These are phyloP conservation scores for Cryphonectria parasitica DNA, from an alignment of 2,329 filamentous ascomycete genomes.

Conservation along the genomic window DNA sequence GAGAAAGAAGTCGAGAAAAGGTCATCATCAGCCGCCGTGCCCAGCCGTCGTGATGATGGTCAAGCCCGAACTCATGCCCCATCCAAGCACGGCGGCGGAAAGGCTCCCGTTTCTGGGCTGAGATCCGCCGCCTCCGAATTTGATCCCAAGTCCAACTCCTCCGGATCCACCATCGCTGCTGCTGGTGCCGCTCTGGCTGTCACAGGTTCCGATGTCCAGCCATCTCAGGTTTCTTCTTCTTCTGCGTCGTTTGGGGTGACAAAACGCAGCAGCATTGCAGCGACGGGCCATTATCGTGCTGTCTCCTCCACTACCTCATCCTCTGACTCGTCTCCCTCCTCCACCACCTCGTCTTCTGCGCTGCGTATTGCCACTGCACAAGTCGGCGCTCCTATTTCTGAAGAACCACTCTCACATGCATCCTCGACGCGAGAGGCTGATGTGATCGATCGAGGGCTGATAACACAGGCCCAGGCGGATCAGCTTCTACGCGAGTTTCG, in stretches of 20 bases:
- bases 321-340: not conserved
- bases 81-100: conserved; percentile 2
- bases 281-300: not conserved
- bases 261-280: not conserved
- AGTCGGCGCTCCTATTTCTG: not conserved
- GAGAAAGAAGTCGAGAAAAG: conserved; percentile 22
- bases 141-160: not conserved
- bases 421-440: not conserved
- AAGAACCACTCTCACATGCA: not conserved
- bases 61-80: not conserved
- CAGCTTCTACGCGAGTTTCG: conserved; percentile 19
- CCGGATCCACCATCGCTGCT: not conserved
- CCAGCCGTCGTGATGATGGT: not conserved
- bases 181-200: not conserved
- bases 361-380: not conserved
- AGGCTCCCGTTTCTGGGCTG: not conserved
- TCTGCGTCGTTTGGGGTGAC: not conserved
- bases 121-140: not conserved
- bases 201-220: not conserved
- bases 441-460: conserved; percentile 21
- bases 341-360: not conserved
- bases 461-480: conserved; percentile 14
- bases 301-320: not conserved
- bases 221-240: not conserved
- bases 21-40: not conserved